phyloP scores from a whole-genome alignment of 2,329 filamentous ascomycete species.

The Colletotrichum horii region DNA sequence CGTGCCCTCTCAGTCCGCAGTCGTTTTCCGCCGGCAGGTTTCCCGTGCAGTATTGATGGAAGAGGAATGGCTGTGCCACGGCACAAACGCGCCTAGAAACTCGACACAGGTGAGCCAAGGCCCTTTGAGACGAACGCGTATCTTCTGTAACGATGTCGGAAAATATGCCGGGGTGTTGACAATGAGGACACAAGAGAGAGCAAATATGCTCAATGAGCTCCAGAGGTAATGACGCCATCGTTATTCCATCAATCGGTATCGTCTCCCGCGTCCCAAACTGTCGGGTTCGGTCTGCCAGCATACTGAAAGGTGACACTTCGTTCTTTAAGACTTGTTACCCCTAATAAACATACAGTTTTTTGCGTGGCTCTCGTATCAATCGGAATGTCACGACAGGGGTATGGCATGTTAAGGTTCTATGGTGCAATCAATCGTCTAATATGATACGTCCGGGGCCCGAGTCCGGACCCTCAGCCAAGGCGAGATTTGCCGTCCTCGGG shows the following conservation, averaged over 20 bases:
- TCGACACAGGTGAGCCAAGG: neutral
- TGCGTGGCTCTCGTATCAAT: neutral
- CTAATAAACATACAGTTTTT: neutral
- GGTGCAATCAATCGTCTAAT: neutral
- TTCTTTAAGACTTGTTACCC: neutral
- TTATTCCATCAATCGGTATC: neutral
- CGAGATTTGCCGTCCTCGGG: neutral
- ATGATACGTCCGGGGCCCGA: neutral
- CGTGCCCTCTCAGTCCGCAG: neutral
- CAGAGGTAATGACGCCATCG: conserved; percentile 2
- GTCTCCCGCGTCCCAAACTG: neutral
- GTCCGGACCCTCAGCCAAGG: neutral
- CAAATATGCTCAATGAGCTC: conserved; percentile 12
- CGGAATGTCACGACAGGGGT: neutral
- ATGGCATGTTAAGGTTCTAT: neutral
- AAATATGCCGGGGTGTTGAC: neutral
- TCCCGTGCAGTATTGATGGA: neutral
- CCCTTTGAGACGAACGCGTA: neutral
- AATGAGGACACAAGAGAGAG: neutral
- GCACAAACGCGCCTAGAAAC: neutral
- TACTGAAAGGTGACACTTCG: neutral
- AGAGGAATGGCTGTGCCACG: conserved; percentile 13
- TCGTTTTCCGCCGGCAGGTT: neutral
- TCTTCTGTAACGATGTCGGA: neutral
- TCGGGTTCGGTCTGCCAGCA: neutral